Evolutionary conservation across 2,329 filamentous ascomycete genomes (phyloP), one percentile per base, ranked within the genome.

Genomic region (Boeremia exigua): DNA sequence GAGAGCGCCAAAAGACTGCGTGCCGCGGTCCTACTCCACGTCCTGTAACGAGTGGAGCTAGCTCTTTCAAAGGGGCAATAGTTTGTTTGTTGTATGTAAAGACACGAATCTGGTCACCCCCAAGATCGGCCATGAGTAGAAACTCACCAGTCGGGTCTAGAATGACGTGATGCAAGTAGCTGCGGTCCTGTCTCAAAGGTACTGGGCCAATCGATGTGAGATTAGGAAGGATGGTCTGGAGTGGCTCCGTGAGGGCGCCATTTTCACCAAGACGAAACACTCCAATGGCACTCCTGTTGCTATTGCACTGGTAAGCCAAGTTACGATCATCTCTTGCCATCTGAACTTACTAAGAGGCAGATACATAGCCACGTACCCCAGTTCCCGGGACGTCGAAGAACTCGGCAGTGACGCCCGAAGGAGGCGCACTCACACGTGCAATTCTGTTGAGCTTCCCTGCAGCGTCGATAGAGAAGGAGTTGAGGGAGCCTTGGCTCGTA

Each of bases 11-110:
- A 73, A 89, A 90, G 11, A 79, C 77, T 6, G 80, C 80, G 63
- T 90, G 87, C 23, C 88, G 79, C 1, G 88, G 88, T 0, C 88
- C 88, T 34, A 80, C 82, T 11, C 86, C 86, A 4, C 80, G 64
- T 33, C 76, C 56, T 53, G 80, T 71, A 23, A 72, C 58, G 27
- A 83, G 73, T 3, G 82, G 77, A 30, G 77, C 78, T 59, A 79
- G 69, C 14, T 66, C 65, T 9, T 84, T 72, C 25, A 79, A 77
- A 9, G 75, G 69, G 37, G 80, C 79, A 1, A 70, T 73, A 4
- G 66, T 62, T 2, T 68, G 60, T 2, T 65, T 65, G 57, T 84
- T 72, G 62, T 87, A 79, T 43, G 74, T 67, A 68, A 83, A 89
- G 78, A 84, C 73, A 54, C 83, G 84, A 44, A 90, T 72, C 12